A percentile compares a stretch with the other conserved stretches of the same genome.
Conservation (phyloP, 2,329 filamentous ascomycete species). For the Fusarium praegraminearum region DNA sequence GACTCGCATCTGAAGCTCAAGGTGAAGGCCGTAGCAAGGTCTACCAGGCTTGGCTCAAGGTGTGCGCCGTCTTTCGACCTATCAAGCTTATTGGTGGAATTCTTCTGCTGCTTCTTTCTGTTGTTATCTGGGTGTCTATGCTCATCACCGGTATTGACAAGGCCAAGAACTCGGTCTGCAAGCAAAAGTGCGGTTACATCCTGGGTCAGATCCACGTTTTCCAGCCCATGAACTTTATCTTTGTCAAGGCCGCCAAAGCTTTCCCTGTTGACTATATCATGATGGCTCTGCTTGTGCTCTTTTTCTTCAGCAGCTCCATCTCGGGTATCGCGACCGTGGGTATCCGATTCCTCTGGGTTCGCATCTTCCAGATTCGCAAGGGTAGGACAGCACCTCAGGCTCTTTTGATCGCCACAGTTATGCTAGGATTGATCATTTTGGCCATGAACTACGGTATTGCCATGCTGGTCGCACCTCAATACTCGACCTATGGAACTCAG, state of each 20-base stretch:
- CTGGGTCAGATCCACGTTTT: slow-evolving; percentile 89
- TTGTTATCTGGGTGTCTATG: slow-evolving; percentile 91
- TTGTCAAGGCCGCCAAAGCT: slow-evolving; percentile 79
- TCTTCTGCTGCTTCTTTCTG: slow-evolving; percentile 76
- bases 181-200: slow-evolving; percentile 90
- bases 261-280: slow-evolving; percentile 95
- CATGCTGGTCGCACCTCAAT: slow-evolving; percentile 96
- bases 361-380: slow-evolving; percentile 89
- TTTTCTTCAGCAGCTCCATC: slow-evolving; percentile 90
- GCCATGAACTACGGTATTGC: slow-evolving; percentile 93
- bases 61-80: slow-evolving; percentile 85
- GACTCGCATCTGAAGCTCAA: slow-evolving; percentile 83
- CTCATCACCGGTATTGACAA: slow-evolving; percentile 96
- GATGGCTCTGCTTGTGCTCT: slow-evolving; percentile 84
- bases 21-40: slow-evolving; percentile 82
- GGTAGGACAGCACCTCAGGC: slow-evolving; percentile 93
- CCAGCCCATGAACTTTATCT: slow-evolving; percentile 91
- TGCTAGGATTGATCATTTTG: slow-evolving; percentile 89
- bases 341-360: slow-evolving; percentile 96
- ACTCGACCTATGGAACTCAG: slow-evolving; percentile 93
- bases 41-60: slow-evolving; percentile 81
- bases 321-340: slow-evolving; percentile 87
- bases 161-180: slow-evolving; percentile 94
- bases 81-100: slow-evolving; percentile 89
- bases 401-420: slow-evolving; percentile 87